A percentile compares a stretch with the other conserved stretches of the same genome.
These are phyloP conservation scores for Penicillium egyptiacum DNA, from an alignment of 495 filamentous ascomycete genomes.

Conservation along the genomic window DNA sequence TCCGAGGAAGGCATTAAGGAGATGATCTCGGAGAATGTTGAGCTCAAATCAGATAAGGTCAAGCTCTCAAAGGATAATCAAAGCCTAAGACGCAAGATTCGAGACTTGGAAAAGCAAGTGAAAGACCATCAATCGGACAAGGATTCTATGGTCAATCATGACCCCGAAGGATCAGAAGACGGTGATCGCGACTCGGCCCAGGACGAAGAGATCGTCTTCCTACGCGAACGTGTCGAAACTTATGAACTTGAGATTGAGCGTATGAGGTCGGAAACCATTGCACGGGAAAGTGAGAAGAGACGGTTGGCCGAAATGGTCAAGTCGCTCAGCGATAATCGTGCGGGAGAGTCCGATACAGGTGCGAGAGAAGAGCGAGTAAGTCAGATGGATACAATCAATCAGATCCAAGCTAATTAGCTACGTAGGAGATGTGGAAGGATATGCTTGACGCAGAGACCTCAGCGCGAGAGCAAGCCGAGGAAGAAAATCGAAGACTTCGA, in stretches of 20 bases:
- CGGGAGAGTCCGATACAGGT: slow-evolving; percentile 64
- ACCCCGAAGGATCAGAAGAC: slow-evolving; percentile 63
- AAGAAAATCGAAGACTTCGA: slow-evolving; percentile 78
- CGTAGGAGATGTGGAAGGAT: slow-evolving; percentile 85
- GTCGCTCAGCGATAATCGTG: slow-evolving; percentile 62
- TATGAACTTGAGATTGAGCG: slow-evolving; percentile 82
- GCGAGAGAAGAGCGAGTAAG: slow-evolving; percentile 77
- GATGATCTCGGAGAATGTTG: slow-evolving; percentile 95
- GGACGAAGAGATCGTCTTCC: slow-evolving; percentile 79
- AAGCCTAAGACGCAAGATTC: slow-evolving; percentile 68
- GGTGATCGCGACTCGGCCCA: slow-evolving; percentile 47
- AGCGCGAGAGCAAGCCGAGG: slow-evolving; percentile 84
- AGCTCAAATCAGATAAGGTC: slow-evolving; percentile 84
- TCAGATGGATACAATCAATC: background rate
- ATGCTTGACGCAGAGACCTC: slow-evolving; percentile 91
- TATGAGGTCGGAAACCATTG: slow-evolving; percentile 69
- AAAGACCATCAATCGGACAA: slow-evolving; percentile 62
- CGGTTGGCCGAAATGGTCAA: slow-evolving; percentile 77
- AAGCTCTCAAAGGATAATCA: slow-evolving; percentile 88
- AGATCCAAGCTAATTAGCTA: slow-evolving; percentile 7
- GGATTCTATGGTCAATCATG: slow-evolving; percentile 58
- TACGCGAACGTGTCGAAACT: slow-evolving; percentile 79
- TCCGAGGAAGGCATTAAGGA: slow-evolving; percentile 97
- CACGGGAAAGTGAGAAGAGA: slow-evolving; percentile 77
- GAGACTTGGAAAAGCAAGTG: slow-evolving; percentile 81